phyloP scores from a whole-genome alignment of 2,329 filamentous ascomycete genomes.

The Exophiala sideris region DNA sequence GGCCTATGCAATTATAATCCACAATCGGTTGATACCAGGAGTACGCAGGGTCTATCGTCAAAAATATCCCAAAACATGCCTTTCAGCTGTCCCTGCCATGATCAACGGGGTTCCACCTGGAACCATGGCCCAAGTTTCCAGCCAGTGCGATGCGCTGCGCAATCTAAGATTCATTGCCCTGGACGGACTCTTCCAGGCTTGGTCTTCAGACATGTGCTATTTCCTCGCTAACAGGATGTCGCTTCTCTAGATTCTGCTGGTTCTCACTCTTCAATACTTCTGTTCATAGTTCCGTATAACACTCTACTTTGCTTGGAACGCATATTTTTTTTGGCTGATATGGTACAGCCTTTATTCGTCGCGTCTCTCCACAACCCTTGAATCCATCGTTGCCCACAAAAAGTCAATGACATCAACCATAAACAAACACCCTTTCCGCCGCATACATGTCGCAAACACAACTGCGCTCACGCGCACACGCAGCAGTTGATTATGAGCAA shows the following conservation, averaged over 20 bases:
- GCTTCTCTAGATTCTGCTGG: too few relatives aligned
- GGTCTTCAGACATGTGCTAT: too few relatives aligned
- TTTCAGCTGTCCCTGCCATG: background rate
- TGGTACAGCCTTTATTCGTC: background rate
- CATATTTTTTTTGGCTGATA: background rate
- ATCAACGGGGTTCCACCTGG: constrained; percentile 7
- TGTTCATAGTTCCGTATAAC: too few relatives aligned
- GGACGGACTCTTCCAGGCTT: background rate
- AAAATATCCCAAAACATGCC: too few relatives aligned
- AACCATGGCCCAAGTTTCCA: background rate
- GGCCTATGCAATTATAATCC: too few relatives aligned
- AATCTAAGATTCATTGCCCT: constrained; percentile 7
- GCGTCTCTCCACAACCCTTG: background rate
- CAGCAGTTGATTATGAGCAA: constrained; percentile 24
- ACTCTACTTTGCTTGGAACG: too few relatives aligned
- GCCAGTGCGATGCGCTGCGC: constrained; percentile 11
- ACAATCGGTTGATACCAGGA: too few relatives aligned
- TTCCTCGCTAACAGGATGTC: too few relatives aligned
- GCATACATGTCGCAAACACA: constrained; percentile 22
- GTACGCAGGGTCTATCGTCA: too few relatives aligned
- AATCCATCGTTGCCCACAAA: background rate
- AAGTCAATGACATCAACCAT: constrained; percentile 9
- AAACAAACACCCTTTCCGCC: background rate
- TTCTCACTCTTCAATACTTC: too few relatives aligned
- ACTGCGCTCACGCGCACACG: constrained; percentile 14